Base-by-base conservation (phyloP, 2,329 filamentous ascomycete genomes). In the Bipolaris sorokiniana region DNA sequence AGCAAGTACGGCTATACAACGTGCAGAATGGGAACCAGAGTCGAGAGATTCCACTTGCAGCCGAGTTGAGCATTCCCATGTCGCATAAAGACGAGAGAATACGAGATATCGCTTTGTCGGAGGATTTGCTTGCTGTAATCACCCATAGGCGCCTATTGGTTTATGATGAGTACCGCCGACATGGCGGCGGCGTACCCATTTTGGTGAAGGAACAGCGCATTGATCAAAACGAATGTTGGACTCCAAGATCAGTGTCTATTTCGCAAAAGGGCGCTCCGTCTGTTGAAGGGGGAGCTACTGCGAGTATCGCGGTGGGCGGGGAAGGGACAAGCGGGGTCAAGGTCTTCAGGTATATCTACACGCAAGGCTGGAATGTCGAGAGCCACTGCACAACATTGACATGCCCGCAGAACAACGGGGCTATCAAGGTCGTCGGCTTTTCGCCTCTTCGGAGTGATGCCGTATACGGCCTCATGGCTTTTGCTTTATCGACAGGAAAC, bases 91-190 rank as follows among this genome's bases (percentile, higher is more conserved):
- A 48, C n/a, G 62, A 67, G 45, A 51, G 48, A 11, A 63, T 69
- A 41, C 60, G 60, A 23, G 59, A 34, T 23, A 50, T 66, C 16
- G 65, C 65, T 4, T 44, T 67, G 9, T 67, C 66, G 7, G 45
- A 67, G 4, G 57, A 67, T 53, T 51, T 69, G n/a, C 54, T 67
- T 18, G 63, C 62, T 10, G 56, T 69, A n/a, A 52, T 66, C 33
- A 69, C 66, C 3, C 53, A 65, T 44, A 44, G n/a, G 38, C 63
- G 52, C n/a, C 46, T 69, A 7, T 15, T 66, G 15, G 57, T 69
- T 10, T 69, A 67, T 41, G 51, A 55, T 20, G 59, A 64, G 22
- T 67, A 68, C 41, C 57, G 49, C 18, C 28, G 44, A n/a, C 37
- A 42, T 20, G 40, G 28, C 10, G 41, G 22, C 16, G 20, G 54